These are phyloP conservation scores for Wickerhamiella azymoides DNA, from an alignment of 805 yeast genomes.

Conservation along the genomic window DNA sequence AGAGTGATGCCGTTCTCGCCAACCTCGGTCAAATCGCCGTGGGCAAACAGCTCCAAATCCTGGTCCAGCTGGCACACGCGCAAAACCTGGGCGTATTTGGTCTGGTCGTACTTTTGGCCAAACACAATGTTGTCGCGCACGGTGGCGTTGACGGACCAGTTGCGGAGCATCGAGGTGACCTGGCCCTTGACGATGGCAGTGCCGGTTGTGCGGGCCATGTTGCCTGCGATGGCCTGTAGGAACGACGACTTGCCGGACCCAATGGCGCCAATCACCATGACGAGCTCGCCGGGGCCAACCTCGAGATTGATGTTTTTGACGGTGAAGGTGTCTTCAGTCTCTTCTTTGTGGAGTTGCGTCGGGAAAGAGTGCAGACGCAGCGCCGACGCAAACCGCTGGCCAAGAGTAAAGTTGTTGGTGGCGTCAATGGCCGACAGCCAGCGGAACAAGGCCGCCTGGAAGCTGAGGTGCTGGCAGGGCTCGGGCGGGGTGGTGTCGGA, in stretches of 20 bases:
- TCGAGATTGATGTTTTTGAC: slow-evolving; percentile 37
- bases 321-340: slow-evolving; percentile 18
- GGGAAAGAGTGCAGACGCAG: not conserved
- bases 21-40: slow-evolving; percentile 36
- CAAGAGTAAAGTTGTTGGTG: not conserved
- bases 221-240: slow-evolving; percentile 55
- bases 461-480: slow-evolving; percentile 53
- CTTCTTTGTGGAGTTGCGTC: not conserved
- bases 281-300: slow-evolving; percentile 50
- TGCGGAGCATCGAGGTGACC: slow-evolving; percentile 48
- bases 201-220: slow-evolving; percentile 47
- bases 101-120: slow-evolving; percentile 35
- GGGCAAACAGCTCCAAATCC: slow-evolving; percentile 11
- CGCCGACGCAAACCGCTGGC: not conserved
- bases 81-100: slow-evolving; percentile 7
- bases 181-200: slow-evolving; percentile 37
- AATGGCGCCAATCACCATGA: slow-evolving; percentile 67
- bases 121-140: slow-evolving; percentile 51
- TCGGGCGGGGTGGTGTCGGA: slow-evolving; percentile 27
- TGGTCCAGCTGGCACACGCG: slow-evolving; percentile 11
- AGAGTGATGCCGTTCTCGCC: slow-evolving; percentile 84
- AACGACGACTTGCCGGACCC: slow-evolving; percentile 76
- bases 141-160: slow-evolving; percentile 77
- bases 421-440: not conserved
- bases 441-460: not conserved